Evolutionary conservation across 495 filamentous ascomycete species (phyloP).

Genomic region (Penicillium angulare): DNA sequence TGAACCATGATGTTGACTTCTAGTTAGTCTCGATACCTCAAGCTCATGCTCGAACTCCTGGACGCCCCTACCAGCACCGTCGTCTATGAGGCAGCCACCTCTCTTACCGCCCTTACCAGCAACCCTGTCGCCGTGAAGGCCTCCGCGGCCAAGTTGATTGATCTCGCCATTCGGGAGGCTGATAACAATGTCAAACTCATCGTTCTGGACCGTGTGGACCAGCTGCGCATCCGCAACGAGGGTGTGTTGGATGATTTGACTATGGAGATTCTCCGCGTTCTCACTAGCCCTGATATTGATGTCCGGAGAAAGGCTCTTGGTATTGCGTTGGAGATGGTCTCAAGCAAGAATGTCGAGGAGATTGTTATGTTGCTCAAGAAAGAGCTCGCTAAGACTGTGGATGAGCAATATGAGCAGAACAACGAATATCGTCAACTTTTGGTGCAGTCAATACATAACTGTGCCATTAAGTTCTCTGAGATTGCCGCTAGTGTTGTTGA

Average conservation of each 20-base stretch:
- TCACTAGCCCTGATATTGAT: constrained; percentile 94
- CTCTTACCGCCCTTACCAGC: constrained; percentile 88
- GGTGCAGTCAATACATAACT: constrained; percentile 96
- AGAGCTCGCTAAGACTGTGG: constrained; percentile 94
- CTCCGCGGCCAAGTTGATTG: constrained; percentile 92
- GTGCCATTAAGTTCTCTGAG: constrained; percentile 98
- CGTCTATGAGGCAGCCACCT: constrained; percentile 97
- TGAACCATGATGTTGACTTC: constrained; percentile 26
- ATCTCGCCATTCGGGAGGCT: constrained; percentile 92
- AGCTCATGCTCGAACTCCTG: constrained; percentile 93
- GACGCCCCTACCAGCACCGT: constrained; percentile 93
- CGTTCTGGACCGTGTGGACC: constrained; percentile 91
- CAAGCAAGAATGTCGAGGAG: constrained; percentile 98
- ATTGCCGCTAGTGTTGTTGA: constrained; percentile 96
- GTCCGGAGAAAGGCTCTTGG: constrained; percentile 88
- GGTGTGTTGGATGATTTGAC: constrained; percentile 91
- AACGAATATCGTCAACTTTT: constrained; percentile 93
- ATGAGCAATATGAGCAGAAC: constrained; percentile 99
- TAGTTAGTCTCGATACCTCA: constrained; percentile 75
- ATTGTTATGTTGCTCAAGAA: constrained; percentile 96
- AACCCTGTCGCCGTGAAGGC: constrained; percentile 98
- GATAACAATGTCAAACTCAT: constrained; percentile 99
- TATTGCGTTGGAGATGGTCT: constrained; percentile 96
- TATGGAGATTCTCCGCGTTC: constrained; percentile 98
- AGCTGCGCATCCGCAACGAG: constrained; percentile 86